phyloP scores from a whole-genome alignment of 495 filamentous ascomycete species.

The Annulohypoxylon nitens region DNA sequence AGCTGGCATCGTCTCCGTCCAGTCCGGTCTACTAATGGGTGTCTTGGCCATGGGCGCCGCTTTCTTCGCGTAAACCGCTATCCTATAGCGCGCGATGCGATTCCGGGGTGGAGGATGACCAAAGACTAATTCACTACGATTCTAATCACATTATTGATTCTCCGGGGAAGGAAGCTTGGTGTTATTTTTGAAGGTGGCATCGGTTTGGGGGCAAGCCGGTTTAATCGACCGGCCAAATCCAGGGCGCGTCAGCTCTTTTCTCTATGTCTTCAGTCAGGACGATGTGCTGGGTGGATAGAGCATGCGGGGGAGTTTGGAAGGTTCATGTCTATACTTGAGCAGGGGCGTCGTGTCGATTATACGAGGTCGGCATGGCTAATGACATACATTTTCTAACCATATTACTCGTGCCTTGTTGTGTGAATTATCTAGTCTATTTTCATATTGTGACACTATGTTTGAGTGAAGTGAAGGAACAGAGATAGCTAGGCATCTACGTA shows the following conservation, averaged over 20 bases:
- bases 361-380: conserved; percentile 30
- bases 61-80: conserved; percentile 56
- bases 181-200: conserved; percentile 34
- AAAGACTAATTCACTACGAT: conserved; percentile 27
- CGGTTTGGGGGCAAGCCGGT: conserved; percentile 38
- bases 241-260: conserved; percentile 43
- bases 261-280: conserved; percentile 37
- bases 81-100: background rate
- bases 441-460: background rate
- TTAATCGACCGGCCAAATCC: conserved; percentile 33
- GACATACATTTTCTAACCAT: conserved; percentile 43
- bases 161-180: conserved; percentile 43
- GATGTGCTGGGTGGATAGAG: conserved; percentile 33
- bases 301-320: conserved; percentile 47
- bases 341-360: conserved; percentile 30
- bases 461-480: background rate
- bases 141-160: conserved; percentile 43
- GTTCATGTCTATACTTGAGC: conserved; percentile 41
- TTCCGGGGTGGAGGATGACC: conserved; percentile 10
- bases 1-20: conserved; percentile 53
- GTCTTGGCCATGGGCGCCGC: conserved; percentile 58
- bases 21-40: conserved; percentile 58
- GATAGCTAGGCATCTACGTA: background rate
- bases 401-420: background rate
- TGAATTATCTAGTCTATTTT: background rate